Percentiles rank a stretch among this genome's conserved stretches.
Evolutionary conservation across 164 flowering plant species (phyloP).

Genomic region (Chloranthus sessilifolius): DNA sequence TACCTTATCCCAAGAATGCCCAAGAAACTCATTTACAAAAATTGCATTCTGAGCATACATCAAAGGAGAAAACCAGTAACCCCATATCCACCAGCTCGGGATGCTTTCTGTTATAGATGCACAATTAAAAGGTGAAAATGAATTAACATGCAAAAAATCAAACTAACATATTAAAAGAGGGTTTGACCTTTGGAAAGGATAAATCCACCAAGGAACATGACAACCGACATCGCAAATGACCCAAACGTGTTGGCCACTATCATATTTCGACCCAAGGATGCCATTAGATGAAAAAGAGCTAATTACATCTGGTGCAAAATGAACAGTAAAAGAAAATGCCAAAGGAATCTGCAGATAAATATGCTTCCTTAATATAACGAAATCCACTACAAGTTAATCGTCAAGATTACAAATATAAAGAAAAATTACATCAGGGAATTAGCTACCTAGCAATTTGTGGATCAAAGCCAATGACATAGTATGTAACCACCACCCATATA

Average conservation of each 20-base stretch:
- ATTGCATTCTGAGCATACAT: constrained; percentile 91
- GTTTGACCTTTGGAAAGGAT: constrained; percentile 79
- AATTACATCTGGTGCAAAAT: constrained; percentile 89
- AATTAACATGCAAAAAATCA: no score
- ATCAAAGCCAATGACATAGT: constrained; percentile 92
- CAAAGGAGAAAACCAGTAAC: constrained; percentile 90
- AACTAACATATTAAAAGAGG: no score
- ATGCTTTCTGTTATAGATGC: no score
- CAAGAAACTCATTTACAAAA: constrained; percentile 74
- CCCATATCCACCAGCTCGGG: constrained; percentile 95
- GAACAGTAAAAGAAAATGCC: constrained; percentile 76
- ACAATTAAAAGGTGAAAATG: no score
- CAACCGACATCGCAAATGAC: constrained; percentile 89
- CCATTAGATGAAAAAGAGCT: constrained; percentile 82
- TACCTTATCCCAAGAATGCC: constrained; percentile 88
- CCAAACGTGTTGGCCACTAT: constrained; percentile 97
- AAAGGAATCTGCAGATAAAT: constrained; percentile 58
- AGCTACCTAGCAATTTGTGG: constrained; percentile 69
- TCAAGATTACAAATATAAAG: background rate
- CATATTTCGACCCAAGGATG: constrained; percentile 90
- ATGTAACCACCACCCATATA: constrained; percentile 87
- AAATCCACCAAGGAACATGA: constrained; percentile 95
- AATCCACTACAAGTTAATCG: constrained; percentile 4
- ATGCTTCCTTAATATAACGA: constrained; percentile 4
- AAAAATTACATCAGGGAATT: background rate